Evolutionary conservation across 2,329 filamentous ascomycete species (phyloP).

Genomic region (Zymoseptoria brevis): DNA sequence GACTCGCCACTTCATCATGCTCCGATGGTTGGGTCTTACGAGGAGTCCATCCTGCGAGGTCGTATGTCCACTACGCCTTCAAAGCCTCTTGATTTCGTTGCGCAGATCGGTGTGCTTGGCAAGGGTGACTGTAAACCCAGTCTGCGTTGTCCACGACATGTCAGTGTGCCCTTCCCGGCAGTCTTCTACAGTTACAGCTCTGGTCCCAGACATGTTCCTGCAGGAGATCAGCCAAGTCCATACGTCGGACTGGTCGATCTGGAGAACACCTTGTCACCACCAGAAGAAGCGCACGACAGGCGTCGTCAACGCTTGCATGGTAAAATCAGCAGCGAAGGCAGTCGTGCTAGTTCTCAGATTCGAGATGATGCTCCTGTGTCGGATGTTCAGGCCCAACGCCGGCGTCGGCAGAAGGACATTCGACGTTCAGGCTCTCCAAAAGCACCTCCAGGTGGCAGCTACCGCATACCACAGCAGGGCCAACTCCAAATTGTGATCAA

Average conservation of each 20-base stretch:
- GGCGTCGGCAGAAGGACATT: conserved; percentile 45
- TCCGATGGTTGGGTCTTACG: conserved; percentile 95
- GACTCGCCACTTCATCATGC: conserved; percentile 82
- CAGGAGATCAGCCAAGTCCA: conserved; percentile 82
- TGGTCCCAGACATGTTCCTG: conserved; percentile 55
- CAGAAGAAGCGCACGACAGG: conserved; percentile 20
- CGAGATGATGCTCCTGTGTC: conserved; percentile 18
- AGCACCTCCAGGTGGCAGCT: conserved; percentile 77
- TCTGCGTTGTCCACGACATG: conserved; percentile 79
- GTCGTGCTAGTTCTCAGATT: conserved; percentile 22
- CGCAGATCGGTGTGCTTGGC: conserved; percentile 89
- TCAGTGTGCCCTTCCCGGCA: conserved; percentile 82
- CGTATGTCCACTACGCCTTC: conserved; percentile 96
- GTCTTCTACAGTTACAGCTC: conserved; percentile 91
- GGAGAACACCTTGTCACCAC: conserved; percentile 61
- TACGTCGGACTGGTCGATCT: conserved; percentile 92
- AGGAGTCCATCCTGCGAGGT: conserved; percentile 89
- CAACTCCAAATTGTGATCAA: conserved; percentile 97
- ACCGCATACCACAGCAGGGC: conserved; percentile 86
- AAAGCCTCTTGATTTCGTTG: conserved; percentile 83
- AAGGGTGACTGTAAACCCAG: conserved; percentile 80
- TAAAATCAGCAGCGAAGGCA: conserved; percentile 20
- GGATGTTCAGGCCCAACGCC: conserved; percentile 20
- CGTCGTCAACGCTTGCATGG: conserved; percentile 27
- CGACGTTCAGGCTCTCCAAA: conserved; percentile 50